These are phyloP conservation scores for Linum tenue DNA, from an alignment of 345 rosid genomes.

Conservation along the genomic window DNA sequence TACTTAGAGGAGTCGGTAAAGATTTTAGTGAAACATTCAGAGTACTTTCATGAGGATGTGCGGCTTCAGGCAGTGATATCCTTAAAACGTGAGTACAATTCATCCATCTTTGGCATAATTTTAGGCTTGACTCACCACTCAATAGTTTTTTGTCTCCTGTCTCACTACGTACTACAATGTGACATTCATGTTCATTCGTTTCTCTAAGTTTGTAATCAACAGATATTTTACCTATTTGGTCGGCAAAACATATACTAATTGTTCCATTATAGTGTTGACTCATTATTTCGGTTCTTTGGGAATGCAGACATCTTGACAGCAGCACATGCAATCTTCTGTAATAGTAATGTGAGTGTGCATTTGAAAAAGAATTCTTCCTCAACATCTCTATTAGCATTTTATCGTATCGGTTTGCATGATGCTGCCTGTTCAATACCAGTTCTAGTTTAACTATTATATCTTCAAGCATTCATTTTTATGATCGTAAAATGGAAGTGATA, in stretches of 20 bases:
- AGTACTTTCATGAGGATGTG: conserved; percentile 97
- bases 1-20: conserved; percentile 83
- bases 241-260: not conserved
- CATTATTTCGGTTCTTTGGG: conserved; percentile 22
- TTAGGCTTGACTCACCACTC: not conserved
- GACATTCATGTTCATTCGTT: not conserved
- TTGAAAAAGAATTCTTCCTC: not conserved
- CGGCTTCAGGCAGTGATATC: conserved; percentile 87
- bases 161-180: no score
- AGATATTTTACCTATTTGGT: not conserved
- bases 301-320: conserved; percentile 79
- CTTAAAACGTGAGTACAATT: conserved; percentile 60
- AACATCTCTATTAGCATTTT: no score
- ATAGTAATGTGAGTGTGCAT: conserved; percentile 55
- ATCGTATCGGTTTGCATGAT: not conserved
- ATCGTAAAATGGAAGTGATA: not conserved
- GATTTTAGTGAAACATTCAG: conserved; percentile 77
- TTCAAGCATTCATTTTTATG: not conserved
- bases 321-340: conserved; percentile 72
- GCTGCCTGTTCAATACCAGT: not conserved
- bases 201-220: not conserved
- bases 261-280: not conserved
- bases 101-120: not conserved
- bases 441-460: not conserved
- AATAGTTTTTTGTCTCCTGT: not conserved